phyloP scores from a whole-genome alignment of 140 eudicot genomes.

The Eryngium alpinum region DNA sequence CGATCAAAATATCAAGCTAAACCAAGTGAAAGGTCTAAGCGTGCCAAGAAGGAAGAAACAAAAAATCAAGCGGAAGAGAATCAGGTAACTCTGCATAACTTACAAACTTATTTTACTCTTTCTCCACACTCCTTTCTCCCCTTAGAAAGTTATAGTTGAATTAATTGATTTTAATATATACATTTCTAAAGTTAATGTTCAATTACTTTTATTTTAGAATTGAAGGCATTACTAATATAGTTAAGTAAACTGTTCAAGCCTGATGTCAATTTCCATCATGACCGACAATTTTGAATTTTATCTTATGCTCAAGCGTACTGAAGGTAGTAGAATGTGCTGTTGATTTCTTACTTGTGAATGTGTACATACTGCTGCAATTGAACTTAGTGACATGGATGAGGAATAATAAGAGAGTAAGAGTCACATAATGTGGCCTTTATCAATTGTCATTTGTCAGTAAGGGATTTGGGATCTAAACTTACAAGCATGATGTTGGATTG shows the following conservation, averaged over 20 bases:
- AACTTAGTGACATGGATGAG: not conserved
- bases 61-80: slow-evolving; percentile 76
- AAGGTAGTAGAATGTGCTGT: not conserved
- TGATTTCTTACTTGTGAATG: not conserved
- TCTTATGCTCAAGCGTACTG: not conserved
- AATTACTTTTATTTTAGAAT: not conserved
- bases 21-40: slow-evolving; percentile 73
- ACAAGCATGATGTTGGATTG: not conserved
- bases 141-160: not conserved
- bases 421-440: not conserved
- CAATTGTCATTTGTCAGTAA: not conserved
- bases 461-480: not conserved
- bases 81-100: slow-evolving; percentile 40
- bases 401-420: not conserved
- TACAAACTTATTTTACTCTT: not conserved
- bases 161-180: not conserved
- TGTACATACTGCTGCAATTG: not conserved
- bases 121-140: not conserved
- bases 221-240: not conserved
- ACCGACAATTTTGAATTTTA: not conserved
- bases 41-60: slow-evolving; percentile 83
- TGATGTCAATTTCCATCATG: not conserved
- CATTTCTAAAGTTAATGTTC: not conserved
- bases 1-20: slow-evolving; percentile 76
- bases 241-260: not conserved